A percentile compares a stretch with the other conserved stretches of the same genome.
Conservation (phyloP, 345 rosid genomes). For the Pugionium cornutum region DNA sequence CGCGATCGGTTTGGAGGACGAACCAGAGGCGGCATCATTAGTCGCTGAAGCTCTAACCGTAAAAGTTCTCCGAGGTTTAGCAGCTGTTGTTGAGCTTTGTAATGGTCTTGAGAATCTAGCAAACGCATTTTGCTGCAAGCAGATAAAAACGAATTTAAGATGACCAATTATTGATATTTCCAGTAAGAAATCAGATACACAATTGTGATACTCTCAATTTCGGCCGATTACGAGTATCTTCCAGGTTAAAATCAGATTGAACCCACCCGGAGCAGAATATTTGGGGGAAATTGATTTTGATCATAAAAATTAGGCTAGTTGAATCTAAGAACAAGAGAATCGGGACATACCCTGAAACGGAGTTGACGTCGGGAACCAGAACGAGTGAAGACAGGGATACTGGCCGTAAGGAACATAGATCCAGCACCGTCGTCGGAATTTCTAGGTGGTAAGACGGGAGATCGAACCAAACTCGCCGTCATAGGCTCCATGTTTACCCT, state of each 20-base stretch:
- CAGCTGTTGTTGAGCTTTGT: conserved; percentile 37
- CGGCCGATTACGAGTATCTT: background rate
- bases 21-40: conserved; percentile 50
- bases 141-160: background rate
- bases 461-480: conserved; percentile 42
- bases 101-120: conserved; percentile 22
- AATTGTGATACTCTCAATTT: too few relatives aligned
- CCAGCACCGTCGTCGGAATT: conserved; percentile 8
- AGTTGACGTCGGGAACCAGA: conserved; percentile 25
- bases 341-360: conserved; percentile 42
- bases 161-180: background rate
- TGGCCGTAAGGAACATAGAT: conserved; percentile 46
- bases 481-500: conserved; percentile 49
- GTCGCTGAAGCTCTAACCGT: conserved; percentile 69
- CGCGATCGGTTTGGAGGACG: conserved; percentile 61
- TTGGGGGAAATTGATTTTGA: background rate
- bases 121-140: conserved; percentile 30
- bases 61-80: conserved; percentile 46
- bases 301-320: background rate
- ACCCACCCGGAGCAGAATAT: background rate
- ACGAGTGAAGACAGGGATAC: conserved; percentile 41
- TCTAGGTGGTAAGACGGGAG: conserved; percentile 40
- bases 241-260: background rate
- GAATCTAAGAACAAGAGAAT: conserved; percentile 1
- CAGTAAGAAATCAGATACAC: too few relatives aligned